A percentile compares a stretch with the other conserved stretches of the same genome.
Evolutionary conservation across 768 basidiomycete genomes (phyloP).

Genomic region (Fistulinella prunicolor): DNA sequence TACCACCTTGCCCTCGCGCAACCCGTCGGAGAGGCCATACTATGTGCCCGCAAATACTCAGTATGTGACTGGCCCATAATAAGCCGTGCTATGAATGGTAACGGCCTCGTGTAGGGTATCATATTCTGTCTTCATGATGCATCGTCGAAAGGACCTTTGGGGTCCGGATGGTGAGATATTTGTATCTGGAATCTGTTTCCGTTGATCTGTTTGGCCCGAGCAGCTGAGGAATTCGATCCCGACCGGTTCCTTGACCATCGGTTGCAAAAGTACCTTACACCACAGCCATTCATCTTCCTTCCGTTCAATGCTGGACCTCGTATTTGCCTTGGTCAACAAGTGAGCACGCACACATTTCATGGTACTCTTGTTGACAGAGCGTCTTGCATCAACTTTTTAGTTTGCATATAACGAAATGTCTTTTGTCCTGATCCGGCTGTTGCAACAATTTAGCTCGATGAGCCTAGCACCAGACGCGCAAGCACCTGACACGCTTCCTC

Average conservation of each 20-base stretch:
- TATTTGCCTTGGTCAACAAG: conserved; percentile 62
- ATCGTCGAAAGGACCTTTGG: conserved; percentile 64
- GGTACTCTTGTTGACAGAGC: background rate
- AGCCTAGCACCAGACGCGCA: conserved; percentile 45
- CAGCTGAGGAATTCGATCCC: conserved; percentile 67
- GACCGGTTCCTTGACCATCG: conserved; percentile 68
- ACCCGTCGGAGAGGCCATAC: conserved; percentile 17
- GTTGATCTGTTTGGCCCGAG: background rate
- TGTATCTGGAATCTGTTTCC: background rate
- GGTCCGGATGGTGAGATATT: conserved; percentile 56
- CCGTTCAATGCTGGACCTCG: conserved; percentile 59
- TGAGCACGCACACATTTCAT: conserved; percentile 12
- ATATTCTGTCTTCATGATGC: conserved; percentile 65
- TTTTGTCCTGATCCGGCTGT: conserved; percentile 58
- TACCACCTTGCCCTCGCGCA: conserved; percentile 42
- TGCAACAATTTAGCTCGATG: conserved; percentile 56
- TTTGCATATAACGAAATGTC: conserved; percentile 61
- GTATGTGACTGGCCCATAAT: conserved; percentile 9
- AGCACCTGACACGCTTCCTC: conserved; percentile 45
- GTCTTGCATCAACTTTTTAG: conserved; percentile 22
- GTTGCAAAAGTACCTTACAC: conserved; percentile 55
- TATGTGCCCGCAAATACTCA: conserved; percentile 41
- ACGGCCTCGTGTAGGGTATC: conserved; percentile 29
- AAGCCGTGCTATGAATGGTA: background rate
- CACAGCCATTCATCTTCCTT: conserved; percentile 69